Evolutionary conservation across 129 eudicot genomes (phyloP), one percentile per base, ranked within the genome.

Genomic region (Chrysanthemum seticuspe): DNA sequence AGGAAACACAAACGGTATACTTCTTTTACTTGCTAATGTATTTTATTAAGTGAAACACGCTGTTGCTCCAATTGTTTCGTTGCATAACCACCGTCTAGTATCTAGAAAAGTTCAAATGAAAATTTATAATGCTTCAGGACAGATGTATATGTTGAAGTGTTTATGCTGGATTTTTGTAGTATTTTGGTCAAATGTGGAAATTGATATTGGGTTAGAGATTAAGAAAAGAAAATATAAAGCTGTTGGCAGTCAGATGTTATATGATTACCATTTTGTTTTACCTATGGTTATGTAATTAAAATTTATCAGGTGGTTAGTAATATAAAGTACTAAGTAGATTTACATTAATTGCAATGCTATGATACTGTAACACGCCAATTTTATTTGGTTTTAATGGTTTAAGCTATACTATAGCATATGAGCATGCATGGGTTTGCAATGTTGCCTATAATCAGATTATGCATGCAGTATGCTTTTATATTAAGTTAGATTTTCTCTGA

Each of bases 1-100:
- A 93, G 83, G 98, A 93, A 87, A 74, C 91, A 48, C 97, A 89
- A 73, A 67, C 97, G 16, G 98, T 93, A 83, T 75, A 54, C 60
- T 25, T 16, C 34, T 68, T 72, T 7, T 45, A 57, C 74, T 67
- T 57, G 61, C 34, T 11, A 48, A 67, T 44, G 48, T 49, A 6
- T 73, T 56, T 44, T 13, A 25, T 12, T 1, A 31, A 16, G 16
- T 12, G 16, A 54, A 60, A 68, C 25, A 10, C 16, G 52, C 51
- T 55, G 36, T 55, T 56, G 18, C 65, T 70, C 52, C 25, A 25
- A 29, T 57, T 70, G 36, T 53, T 18, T 0, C 18, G 51, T 31
- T 70, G 74, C 55, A 56, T 55, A 36, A 11, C 44, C 5, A 55
- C 34, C 18, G 40, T 71, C 65, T 56, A 55, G 53, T 31, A 36